Evolutionary conservation across 2,329 filamentous ascomycete species (phyloP), one percentile per base, ranked within the genome.

Genomic region (Fusarium guadeloupense): DNA sequence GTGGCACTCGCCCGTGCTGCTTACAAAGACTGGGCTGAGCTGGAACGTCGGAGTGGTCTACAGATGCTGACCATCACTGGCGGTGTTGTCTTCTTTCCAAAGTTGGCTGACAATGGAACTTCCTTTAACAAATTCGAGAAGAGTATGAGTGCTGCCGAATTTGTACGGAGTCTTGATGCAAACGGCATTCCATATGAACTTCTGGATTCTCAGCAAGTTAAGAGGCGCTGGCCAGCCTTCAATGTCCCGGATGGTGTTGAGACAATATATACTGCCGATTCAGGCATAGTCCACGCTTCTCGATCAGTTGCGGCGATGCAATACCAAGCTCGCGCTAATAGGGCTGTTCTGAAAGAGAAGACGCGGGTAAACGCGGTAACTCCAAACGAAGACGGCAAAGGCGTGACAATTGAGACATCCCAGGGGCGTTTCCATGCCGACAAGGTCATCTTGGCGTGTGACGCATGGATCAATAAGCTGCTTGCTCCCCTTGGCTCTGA

Each of bases 211-310:
- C 45, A 53, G 4, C 30, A 68, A 9, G 63, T 67, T 3, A 53
- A 46, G 14, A 44, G 16, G 4, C 52, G 67, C 2, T 70, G 68
- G 68, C 65, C 67, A 0, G 57, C 67, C 9, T 70, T 66, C 12
- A 39, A 54, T 2, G 21, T 70, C 9, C 47, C 60, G 0, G 39
- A 59, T 1, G 42, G 26, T 0, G 66, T 69, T 1, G 44, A 61
- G 13, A 53, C 53, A 0, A 68, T 70, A 1, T 70, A 70, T 20
- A 70, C 68, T 0, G 59, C 66, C 0, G 68, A 70, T 19, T 59
- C 68, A 2, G 68, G 68, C 3, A 59, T 70, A 0, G 64, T 56
- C 0, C 66, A 70, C 9, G 68, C 62, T 0, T 64, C 62, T 19
- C 45, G 52, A 6, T 62, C 59, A 5, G 61, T 64, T 1, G 21